Conservation (phyloP, 768 basidiomycete species). For the Lactarius psammicola region DNA sequence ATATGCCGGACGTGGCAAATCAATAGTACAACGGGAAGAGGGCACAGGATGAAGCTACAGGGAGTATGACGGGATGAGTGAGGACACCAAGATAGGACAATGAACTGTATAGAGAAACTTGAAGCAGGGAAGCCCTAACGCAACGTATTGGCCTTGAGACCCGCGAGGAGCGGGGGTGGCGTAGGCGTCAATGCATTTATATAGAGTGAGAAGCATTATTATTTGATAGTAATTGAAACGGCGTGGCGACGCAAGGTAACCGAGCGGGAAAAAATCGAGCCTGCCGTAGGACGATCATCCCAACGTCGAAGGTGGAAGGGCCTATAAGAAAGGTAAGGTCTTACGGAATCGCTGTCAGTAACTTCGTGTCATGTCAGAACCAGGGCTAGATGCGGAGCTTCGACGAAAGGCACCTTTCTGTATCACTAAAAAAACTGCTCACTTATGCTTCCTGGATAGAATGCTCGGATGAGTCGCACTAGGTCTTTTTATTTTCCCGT, state of each 20-base stretch:
- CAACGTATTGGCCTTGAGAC: not conserved
- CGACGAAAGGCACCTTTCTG: constrained; percentile 12
- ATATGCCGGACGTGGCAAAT: not conserved
- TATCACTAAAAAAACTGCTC: not conserved
- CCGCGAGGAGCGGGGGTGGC: not conserved
- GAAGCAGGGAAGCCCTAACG: not conserved
- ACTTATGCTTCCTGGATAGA: constrained; percentile 22
- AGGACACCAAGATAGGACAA: not conserved
- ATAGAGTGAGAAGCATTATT: not conserved
- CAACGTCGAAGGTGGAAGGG: not conserved
- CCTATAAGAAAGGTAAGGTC: not conserved
- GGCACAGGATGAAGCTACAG: constrained; percentile 12
- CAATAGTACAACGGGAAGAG: not conserved
- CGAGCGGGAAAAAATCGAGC: not conserved
- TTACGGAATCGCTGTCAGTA: constrained; percentile 10
- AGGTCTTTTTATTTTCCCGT: constrained; percentile 7
- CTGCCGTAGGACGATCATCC: not conserved
- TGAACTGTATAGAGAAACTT: not conserved
- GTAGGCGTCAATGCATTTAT: not conserved
- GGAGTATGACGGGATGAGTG: not conserved
- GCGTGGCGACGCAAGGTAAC: not conserved
- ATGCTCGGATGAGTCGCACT: constrained; percentile 19
- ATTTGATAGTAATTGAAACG: not conserved
- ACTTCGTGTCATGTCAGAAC: constrained; percentile 1
- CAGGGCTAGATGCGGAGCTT: not conserved